Percentiles rank a stretch among this genome's conserved stretches.
These are phyloP conservation scores for Rhizophagus clarus DNA, from an alignment of 192 early-diverging fungal genomes.

Conservation along the genomic window DNA sequence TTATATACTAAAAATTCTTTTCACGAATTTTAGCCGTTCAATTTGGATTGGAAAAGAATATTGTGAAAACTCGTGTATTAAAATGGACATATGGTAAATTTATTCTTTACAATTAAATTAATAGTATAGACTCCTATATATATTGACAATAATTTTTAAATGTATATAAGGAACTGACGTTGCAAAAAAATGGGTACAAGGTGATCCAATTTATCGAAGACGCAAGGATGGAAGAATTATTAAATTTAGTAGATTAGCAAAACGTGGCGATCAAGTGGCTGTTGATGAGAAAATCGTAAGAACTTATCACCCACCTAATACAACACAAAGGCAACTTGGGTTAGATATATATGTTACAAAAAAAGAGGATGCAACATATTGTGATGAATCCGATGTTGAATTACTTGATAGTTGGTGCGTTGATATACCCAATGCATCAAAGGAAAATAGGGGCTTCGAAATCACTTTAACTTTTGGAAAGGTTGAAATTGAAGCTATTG, in stretches of 20 bases:
- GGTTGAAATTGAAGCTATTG: conserved; percentile 9
- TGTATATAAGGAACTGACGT: neutral
- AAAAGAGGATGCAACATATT: neutral
- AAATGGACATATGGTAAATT: conserved; percentile 12
- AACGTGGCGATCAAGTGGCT: neutral
- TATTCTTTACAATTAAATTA: neutral
- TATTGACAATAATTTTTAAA: too few species aligned
- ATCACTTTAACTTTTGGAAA: neutral
- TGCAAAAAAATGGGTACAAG: neutral
- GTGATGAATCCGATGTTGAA: neutral
- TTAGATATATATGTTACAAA: neutral
- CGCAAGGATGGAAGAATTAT: neutral
- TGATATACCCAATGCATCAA: neutral
- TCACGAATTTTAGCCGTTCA: conserved; percentile 40
- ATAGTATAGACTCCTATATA: neutral
- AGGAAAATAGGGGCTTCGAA: neutral
- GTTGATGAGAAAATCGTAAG: neutral
- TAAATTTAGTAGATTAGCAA: neutral
- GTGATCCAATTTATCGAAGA: neutral
- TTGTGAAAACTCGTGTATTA: conserved; percentile 17
- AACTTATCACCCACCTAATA: neutral
- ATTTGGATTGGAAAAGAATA: conserved; percentile 46
- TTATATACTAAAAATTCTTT: too few species aligned
- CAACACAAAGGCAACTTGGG: neutral
- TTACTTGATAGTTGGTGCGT: neutral